phyloP scores from a whole-genome alignment of 2,329 filamentous ascomycete species.

The Teratosphaeria pseudoeucalypti region DNA sequence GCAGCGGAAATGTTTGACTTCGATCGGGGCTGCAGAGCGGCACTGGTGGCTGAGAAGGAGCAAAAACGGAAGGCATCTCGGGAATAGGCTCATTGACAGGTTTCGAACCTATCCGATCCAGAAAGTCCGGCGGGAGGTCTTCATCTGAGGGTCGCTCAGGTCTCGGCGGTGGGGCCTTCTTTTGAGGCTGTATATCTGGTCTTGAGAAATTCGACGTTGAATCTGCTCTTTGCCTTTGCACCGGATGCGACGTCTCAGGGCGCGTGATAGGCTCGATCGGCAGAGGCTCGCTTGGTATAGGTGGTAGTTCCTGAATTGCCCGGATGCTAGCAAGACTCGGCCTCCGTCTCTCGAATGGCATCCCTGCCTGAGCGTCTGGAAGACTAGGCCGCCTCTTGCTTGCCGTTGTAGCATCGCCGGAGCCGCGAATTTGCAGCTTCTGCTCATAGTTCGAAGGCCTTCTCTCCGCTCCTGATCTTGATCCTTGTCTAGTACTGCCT shows the following conservation, averaged over 20 bases:
- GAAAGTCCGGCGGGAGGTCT: slow-evolving; percentile 16
- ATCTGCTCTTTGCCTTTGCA: neutral
- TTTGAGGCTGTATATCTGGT: slow-evolving; percentile 7
- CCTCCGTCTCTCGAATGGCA: neutral
- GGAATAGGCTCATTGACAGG: slow-evolving; percentile 8
- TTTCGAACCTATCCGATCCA: slow-evolving; percentile 15
- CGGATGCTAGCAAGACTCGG: neutral
- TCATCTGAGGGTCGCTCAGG: slow-evolving; percentile 23
- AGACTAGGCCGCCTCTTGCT: slow-evolving; percentile 36
- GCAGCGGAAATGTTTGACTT: slow-evolving; percentile 12
- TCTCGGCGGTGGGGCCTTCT: slow-evolving; percentile 17
- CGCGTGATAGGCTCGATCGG: slow-evolving; percentile 6
- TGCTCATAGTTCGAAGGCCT: slow-evolving; percentile 28
- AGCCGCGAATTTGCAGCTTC: slow-evolving; percentile 32
- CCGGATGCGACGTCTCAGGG: slow-evolving; percentile 5
- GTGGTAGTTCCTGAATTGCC: neutral
- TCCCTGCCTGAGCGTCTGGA: neutral
- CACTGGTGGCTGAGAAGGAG: slow-evolving; percentile 5
- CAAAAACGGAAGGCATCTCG: slow-evolving; percentile 8
- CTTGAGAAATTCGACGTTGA: slow-evolving; percentile 5
- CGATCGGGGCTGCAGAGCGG: slow-evolving; percentile 8
- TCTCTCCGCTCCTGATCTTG: slow-evolving; percentile 21
- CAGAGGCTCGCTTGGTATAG: neutral
- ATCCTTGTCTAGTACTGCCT: slow-evolving; percentile 12
- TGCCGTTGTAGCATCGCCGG: slow-evolving; percentile 38